Evolutionary conservation across 192 early-diverging fungal genomes (phyloP), one percentile per base, ranked within the genome.

Genomic region (Spinellus fusiger): DNA sequence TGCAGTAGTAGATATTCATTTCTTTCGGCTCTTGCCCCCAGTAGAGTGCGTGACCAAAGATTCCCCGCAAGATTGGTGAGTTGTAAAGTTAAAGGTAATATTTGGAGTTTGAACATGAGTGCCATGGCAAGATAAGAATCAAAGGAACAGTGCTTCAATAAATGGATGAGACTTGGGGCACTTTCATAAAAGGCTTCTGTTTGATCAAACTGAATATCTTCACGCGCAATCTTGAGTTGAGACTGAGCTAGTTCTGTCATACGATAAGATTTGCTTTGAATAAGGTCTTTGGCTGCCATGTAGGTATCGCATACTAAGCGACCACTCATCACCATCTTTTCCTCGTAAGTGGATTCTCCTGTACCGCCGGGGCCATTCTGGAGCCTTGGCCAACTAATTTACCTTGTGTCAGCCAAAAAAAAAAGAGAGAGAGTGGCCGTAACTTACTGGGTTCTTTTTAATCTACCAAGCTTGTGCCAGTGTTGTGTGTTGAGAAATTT

Each of bases 1-100:
- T 99, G 98, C 15, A 99, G 70, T 20, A 99, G 68, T 9, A 99
- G 79, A 56, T 78, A 95, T 74, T 98, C 98, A 69, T 98, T 98
- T 46, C 96, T 85, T 61, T 98, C 94, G 13, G 95, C 91, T 46
- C 95, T 80, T 20, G 86, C 92, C 27, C 93, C 93, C 51, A 81
- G 82, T 71, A 99, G 78, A 0, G 96, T 95, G 54, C 88, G 79
- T 8, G 92, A 86, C 98, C 96, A 98, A 37, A 96, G 61, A 73
- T 99, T 99, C 9, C 98, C 98, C 5, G 95, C 93, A 27, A 98
- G 68, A 7, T 81, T 82, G 9, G 98, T 98, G 59, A 99, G 70
- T 68, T 98, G 95, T 70, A 85, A 88, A 18, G 94, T 93, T 51
- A 99, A 76, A 20, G 92, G 94, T 15, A 99, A 68, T 1, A 91